A percentile compares a stretch with the other conserved stretches of the same genome.
phyloP scores from a whole-genome alignment of 768 basidiomycete genomes.

The Xanthoconium purpureum region DNA sequence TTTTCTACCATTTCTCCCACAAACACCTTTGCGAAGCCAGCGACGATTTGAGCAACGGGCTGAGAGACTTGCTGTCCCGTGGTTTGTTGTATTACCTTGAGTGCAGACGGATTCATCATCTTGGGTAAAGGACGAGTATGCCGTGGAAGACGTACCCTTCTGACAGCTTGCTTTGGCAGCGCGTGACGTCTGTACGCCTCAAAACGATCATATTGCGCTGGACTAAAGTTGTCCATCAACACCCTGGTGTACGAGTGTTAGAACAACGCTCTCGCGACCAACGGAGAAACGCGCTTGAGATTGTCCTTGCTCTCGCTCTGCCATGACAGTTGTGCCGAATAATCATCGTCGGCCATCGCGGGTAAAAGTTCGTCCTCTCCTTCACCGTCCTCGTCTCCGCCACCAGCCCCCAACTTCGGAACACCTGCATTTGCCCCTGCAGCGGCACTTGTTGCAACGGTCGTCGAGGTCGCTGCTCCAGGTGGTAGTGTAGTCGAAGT shows the following conservation, averaged over 20 bases:
- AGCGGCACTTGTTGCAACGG: neutral
- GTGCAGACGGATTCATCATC: neutral
- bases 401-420: constrained; percentile 12
- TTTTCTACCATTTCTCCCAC: constrained; percentile 91
- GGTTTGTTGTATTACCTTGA: constrained; percentile 78
- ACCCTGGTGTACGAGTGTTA: constrained; percentile 47
- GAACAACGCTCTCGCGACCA: neutral
- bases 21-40: constrained; percentile 88
- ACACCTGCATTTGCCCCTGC: neutral
- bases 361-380: constrained; percentile 77
- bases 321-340: constrained; percentile 78
- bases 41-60: constrained; percentile 85
- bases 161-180: constrained; percentile 76
- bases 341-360: constrained; percentile 88
- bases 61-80: constrained; percentile 80
- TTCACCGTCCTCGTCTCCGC: constrained; percentile 53
- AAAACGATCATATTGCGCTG: constrained; percentile 83
- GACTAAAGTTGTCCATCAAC: constrained; percentile 83
- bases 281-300: constrained; percentile 53
- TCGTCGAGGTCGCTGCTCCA: neutral
- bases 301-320: constrained; percentile 89
- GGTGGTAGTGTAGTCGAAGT: neutral
- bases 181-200: constrained; percentile 85
- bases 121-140: neutral
- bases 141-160: constrained; percentile 51